Conservation (phyloP, 192 early-diverging fungal species). For the Backusella macrospora region DNA sequence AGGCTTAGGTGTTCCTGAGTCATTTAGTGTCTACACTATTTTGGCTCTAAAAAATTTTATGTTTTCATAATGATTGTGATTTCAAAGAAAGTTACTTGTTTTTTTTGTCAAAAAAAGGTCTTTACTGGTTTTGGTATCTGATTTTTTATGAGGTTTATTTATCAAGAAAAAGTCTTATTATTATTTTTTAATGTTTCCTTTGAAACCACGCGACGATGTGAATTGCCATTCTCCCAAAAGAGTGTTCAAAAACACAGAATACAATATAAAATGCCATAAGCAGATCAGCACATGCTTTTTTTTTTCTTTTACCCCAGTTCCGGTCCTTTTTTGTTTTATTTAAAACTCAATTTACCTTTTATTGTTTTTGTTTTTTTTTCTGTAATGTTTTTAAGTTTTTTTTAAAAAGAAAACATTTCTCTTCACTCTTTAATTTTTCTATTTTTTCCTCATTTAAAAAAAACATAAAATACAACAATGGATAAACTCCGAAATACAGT, state of each 20-base stretch:
- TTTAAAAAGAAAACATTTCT: constrained; percentile 5
- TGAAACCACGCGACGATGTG: neutral
- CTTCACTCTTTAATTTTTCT: neutral
- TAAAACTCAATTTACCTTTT: neutral
- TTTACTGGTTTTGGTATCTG: neutral
- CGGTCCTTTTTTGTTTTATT: neutral
- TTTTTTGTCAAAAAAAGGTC: neutral
- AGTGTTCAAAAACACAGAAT: neutral
- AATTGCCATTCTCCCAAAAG: neutral
- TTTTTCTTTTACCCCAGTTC: neutral
- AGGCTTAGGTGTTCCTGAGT: constrained; percentile 5
- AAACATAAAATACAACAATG: constrained; percentile 10
- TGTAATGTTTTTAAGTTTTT: constrained; percentile 10
- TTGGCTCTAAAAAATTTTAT: neutral
- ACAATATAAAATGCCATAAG: neutral
- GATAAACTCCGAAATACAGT: constrained; percentile 13
- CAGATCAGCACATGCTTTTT: constrained; percentile 1
- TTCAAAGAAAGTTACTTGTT: neutral
- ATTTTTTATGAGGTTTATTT: neutral
- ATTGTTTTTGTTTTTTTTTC: constrained; percentile 2
- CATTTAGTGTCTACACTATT: neutral
- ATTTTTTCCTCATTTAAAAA: neutral
- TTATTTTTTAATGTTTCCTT: neutral
- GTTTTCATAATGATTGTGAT: constrained; percentile 7
- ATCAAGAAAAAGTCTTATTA: neutral